These are phyloP conservation scores for Nadsonia fulvescens DNA, from an alignment of 805 yeast genomes.

Conservation along the genomic window DNA sequence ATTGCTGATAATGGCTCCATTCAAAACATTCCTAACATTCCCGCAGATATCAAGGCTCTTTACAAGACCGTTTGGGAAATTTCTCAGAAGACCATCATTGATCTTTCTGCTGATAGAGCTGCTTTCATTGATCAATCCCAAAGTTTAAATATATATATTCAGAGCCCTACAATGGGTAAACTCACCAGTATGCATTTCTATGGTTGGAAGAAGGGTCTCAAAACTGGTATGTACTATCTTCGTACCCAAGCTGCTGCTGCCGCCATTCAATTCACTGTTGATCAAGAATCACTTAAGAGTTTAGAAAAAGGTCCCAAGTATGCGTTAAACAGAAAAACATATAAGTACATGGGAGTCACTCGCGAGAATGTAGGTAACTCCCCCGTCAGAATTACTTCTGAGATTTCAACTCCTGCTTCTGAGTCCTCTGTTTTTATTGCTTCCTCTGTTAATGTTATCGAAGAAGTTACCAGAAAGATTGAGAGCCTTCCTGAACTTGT, in stretches of 20 bases:
- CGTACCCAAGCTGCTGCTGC: slow-evolving; percentile 96
- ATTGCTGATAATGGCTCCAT: slow-evolving; percentile 71
- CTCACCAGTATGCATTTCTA: slow-evolving; percentile 96
- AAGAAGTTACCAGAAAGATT: too few relatives aligned
- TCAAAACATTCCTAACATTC: slow-evolving; percentile 56
- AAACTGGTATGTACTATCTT: slow-evolving; percentile 96
- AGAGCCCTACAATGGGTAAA: slow-evolving; percentile 88
- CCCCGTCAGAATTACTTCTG: too few relatives aligned
- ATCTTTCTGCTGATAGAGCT: slow-evolving; percentile 68
- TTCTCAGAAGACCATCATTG: slow-evolving; percentile 68
- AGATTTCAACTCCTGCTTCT: too few relatives aligned
- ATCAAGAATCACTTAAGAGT: slow-evolving; percentile 25
- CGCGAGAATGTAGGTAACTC: too few relatives aligned
- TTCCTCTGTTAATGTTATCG: background rate
- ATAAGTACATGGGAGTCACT: slow-evolving; percentile 4
- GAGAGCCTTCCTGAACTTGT: slow-evolving; percentile 1
- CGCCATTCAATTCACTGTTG: slow-evolving; percentile 83
- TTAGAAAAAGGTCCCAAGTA: slow-evolving; percentile 5
- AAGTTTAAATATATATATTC: slow-evolving; percentile 74
- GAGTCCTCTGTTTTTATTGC: too few relatives aligned
- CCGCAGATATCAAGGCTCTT: slow-evolving; percentile 53
- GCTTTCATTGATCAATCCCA: slow-evolving; percentile 77
- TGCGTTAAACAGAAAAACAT: slow-evolving; percentile 7
- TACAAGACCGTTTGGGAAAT: slow-evolving; percentile 96
- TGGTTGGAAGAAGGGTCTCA: slow-evolving; percentile 96